These are phyloP conservation scores for Ophiostoma perfectum DNA, from an alignment of 2,329 filamentous ascomycete species.

Conservation along the genomic window DNA sequence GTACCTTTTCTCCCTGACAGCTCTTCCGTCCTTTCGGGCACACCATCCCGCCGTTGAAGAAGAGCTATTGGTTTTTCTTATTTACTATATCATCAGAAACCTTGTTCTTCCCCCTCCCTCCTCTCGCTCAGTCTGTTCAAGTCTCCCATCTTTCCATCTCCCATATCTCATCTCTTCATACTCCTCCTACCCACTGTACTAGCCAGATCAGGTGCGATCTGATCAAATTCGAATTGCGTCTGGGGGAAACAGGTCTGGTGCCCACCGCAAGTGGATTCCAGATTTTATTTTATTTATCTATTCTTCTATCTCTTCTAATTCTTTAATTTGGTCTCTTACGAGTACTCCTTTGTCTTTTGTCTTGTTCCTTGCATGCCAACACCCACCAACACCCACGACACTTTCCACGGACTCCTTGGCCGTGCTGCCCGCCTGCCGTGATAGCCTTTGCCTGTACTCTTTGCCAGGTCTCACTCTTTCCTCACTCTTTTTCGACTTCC, in stretches of 20 bases:
- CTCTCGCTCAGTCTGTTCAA: not conserved
- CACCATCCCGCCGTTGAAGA: not conserved
- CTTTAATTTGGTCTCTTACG: too few relatives aligned
- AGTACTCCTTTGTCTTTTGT: not conserved
- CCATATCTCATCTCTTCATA: not conserved
- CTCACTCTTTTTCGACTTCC: conserved; percentile 1
- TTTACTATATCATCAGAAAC: not conserved
- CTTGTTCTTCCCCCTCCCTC: not conserved
- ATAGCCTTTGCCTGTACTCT: too few relatives aligned
- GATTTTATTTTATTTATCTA: not conserved
- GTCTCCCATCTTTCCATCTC: too few relatives aligned
- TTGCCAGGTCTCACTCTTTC: too few relatives aligned
- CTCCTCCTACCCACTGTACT: not conserved
- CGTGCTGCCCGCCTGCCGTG: too few relatives aligned
- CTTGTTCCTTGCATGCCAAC: not conserved
- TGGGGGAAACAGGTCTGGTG: conserved; percentile 7
- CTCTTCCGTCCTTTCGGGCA: not conserved
- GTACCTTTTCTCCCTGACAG: not conserved
- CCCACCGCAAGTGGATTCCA: not conserved
- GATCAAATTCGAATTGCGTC: conserved; percentile 14
- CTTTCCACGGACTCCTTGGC: too few relatives aligned
- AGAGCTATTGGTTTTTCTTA: not conserved
- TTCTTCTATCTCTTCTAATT: not conserved
- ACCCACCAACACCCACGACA: too few relatives aligned
- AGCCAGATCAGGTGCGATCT: conserved; percentile 7